Evolutionary conservation across 768 basidiomycete species (phyloP).

Genomic region (Rhodotorula taiwanensis): DNA sequence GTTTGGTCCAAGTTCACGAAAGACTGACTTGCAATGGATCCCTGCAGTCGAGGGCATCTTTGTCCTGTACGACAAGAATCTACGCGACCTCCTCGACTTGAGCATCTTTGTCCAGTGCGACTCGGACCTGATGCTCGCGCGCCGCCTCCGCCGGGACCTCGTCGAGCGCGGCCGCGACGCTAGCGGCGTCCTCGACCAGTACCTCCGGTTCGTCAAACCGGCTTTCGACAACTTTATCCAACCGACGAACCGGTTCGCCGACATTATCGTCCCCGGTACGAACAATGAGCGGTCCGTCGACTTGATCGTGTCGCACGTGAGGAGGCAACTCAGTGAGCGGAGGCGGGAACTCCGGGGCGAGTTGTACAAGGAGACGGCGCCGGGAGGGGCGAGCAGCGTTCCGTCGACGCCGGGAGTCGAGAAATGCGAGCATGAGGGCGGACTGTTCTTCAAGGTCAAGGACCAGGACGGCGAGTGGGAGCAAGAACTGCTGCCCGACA

Average conservation of each 20-base stretch:
- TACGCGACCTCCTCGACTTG: constrained; percentile 80
- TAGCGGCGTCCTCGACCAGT: constrained; percentile 60
- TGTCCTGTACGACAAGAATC: constrained; percentile 68
- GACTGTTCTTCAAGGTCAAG: not conserved
- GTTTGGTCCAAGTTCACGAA: constrained; percentile 44
- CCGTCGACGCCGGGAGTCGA: constrained; percentile 13
- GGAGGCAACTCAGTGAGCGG: constrained; percentile 72
- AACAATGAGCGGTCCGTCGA: constrained; percentile 88
- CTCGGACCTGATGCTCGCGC: constrained; percentile 92
- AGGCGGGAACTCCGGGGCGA: constrained; percentile 64
- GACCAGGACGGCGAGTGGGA: not conserved
- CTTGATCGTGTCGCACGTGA: constrained; percentile 82
- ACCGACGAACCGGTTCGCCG: constrained; percentile 74
- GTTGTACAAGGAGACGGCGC: constrained; percentile 49
- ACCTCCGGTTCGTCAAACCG: constrained; percentile 89
- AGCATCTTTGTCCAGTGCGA: constrained; percentile 87
- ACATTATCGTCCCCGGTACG: constrained; percentile 93
- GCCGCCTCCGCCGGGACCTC: constrained; percentile 79
- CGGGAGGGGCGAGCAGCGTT: not conserved
- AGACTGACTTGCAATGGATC: too few relatives aligned
- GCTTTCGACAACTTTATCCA: constrained; percentile 80
- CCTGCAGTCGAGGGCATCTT: constrained; percentile 78
- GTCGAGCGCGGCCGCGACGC: constrained; percentile 79
- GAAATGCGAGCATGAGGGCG: constrained; percentile 10
- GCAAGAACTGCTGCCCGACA: constrained; percentile 39